A percentile compares a stretch with the other conserved stretches of the same genome.
These are phyloP conservation scores for Naganishia friedmannii DNA, from an alignment of 768 basidiomycete species.

Conservation along the genomic window DNA sequence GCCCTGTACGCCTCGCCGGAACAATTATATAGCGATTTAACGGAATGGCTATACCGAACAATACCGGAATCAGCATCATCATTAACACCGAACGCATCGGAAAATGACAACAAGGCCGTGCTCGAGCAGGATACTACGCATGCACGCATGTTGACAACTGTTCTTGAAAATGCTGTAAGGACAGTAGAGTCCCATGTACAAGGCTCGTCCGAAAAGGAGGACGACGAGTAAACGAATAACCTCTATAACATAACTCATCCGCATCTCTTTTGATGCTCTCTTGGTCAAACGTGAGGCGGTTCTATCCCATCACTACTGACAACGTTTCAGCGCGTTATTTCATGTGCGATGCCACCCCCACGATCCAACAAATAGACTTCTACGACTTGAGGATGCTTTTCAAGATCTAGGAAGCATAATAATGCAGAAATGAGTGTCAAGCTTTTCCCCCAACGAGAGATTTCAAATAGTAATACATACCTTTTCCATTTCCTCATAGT, in stretches of 20 bases:
- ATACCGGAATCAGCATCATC: slow-evolving; percentile 15
- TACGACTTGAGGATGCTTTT: slow-evolving; percentile 20
- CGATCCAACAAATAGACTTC: not conserved
- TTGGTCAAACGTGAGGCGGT: no score
- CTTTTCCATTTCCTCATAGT: slow-evolving; percentile 91
- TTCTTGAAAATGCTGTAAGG: slow-evolving; percentile 21
- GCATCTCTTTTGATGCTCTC: slow-evolving; percentile 1
- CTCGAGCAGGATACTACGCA: slow-evolving; percentile 8
- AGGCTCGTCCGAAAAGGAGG: slow-evolving; percentile 14
- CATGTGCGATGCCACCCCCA: not conserved
- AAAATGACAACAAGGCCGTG: not conserved
- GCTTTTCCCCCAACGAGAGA: not conserved
- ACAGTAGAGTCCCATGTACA: slow-evolving; percentile 22
- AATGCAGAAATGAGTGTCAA: not conserved
- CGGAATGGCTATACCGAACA: slow-evolving; percentile 23
- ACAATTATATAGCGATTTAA: slow-evolving; percentile 3
- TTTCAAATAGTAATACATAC: slow-evolving; percentile 54
- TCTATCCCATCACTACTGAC: not conserved
- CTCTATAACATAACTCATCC: slow-evolving; percentile 10
- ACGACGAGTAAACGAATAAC: slow-evolving; percentile 2
- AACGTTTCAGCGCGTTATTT: not conserved
- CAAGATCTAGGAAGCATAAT: not conserved
- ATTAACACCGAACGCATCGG: not conserved
- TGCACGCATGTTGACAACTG: slow-evolving; percentile 15
- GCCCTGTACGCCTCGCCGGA: slow-evolving; percentile 16